phyloP scores from a whole-genome alignment of 306 rosid species.

The Cicer bijugum region DNA sequence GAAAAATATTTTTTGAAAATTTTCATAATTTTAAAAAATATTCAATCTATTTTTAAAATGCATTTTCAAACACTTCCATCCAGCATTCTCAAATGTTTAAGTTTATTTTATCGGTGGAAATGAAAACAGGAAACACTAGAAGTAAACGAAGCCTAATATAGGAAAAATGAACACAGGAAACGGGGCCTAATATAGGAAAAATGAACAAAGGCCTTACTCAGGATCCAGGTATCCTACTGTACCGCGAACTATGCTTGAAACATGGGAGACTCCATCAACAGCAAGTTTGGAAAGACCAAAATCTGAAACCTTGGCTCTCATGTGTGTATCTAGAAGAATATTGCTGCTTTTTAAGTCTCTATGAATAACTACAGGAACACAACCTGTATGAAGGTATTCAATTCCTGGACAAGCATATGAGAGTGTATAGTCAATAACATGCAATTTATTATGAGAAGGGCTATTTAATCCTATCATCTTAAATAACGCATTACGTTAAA shows the following conservation, averaged over 20 bases:
- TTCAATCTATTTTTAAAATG: no score
- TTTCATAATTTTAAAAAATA: no score
- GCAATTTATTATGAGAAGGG: constrained; percentile 9
- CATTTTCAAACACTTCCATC: no score
- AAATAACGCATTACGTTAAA: constrained; percentile 26
- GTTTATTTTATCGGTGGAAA: no score
- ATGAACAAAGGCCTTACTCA: constrained; percentile 64
- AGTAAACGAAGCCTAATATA: no score
- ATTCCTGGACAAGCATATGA: constrained; percentile 69
- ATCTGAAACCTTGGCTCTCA: constrained; percentile 96
- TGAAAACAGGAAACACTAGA: no score
- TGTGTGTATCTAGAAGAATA: constrained; percentile 86
- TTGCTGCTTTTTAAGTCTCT: constrained; percentile 96
- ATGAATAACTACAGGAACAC: constrained; percentile 89
- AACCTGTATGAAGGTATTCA: constrained; percentile 97
- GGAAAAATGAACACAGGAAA: constrained; percentile 1
- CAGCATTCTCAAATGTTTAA: no score
- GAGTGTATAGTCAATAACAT: constrained; percentile 35
- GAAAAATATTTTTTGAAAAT: no score
- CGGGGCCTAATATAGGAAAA: no score
- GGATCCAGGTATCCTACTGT: constrained; percentile 98
- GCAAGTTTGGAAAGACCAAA: constrained; percentile 98
- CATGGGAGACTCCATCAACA: constrained; percentile 92
- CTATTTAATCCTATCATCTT: constrained; percentile 14
- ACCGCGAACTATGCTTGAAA: constrained; percentile 94